Evolutionary conservation across 2,329 filamentous ascomycete genomes (phyloP).

Genomic region (Fusarium aywerte): DNA sequence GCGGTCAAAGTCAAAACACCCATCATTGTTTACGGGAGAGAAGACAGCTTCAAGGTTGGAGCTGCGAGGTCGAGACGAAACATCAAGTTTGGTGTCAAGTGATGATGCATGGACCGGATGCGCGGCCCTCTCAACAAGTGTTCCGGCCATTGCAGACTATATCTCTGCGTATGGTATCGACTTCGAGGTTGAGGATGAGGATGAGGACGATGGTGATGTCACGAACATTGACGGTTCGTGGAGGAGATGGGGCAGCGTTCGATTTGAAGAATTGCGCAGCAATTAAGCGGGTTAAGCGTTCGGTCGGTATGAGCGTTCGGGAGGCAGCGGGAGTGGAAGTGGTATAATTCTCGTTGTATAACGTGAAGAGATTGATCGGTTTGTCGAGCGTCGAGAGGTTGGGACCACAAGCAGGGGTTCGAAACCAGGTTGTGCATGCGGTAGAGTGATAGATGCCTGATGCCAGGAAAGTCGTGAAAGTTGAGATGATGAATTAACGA

Average conservation of each 20-base stretch:
- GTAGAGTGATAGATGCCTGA: conserved; percentile 12
- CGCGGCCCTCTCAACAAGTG: conserved; percentile 39
- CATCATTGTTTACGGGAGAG: conserved; percentile 92
- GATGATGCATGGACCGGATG: conserved; percentile 25
- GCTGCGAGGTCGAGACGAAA: conserved; percentile 41
- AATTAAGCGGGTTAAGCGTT: background rate
- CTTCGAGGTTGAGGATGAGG: background rate
- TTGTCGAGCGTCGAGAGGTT: conserved; percentile 31
- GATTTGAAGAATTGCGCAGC: conserved; percentile 1
- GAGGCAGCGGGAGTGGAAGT: background rate
- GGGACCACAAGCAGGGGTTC: conserved; percentile 41
- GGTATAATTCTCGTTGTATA: conserved; percentile 21
- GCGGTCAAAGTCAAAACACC: conserved; percentile 94
- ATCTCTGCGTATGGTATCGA: conserved; percentile 14
- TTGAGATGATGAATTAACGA: conserved; percentile 3
- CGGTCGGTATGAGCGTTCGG: background rate
- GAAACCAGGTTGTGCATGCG: conserved; percentile 27
- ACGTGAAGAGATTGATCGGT: conserved; percentile 26
- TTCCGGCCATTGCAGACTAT: conserved; percentile 40
- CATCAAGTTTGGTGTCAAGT: conserved; percentile 27
- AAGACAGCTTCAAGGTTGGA: conserved; percentile 69
- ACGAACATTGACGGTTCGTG: conserved; percentile 35
- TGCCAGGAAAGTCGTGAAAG: conserved; percentile 27
- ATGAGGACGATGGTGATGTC: conserved; percentile 16
- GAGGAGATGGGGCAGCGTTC: conserved; percentile 1